Conservation (phyloP, 1,284 basidiomycete species). For the Moniliella sp. region DNA sequence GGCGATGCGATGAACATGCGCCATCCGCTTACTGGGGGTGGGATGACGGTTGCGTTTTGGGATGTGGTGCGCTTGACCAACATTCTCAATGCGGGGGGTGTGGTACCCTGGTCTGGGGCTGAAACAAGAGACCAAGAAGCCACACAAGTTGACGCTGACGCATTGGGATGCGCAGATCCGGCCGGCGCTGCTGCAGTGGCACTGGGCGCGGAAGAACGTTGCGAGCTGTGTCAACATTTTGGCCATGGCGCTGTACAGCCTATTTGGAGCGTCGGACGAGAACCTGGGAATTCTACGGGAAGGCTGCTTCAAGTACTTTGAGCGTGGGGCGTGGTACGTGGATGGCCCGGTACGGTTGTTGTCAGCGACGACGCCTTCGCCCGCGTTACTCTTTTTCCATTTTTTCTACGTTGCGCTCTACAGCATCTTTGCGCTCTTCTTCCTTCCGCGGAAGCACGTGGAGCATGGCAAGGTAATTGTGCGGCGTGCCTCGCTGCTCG, state of each 20-base stretch:
- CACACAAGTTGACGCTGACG: conserved; percentile 12
- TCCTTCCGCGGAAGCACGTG: conserved; percentile 11
- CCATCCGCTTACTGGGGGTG: conserved; percentile 76
- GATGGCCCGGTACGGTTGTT: conserved; percentile 50
- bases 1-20: conserved; percentile 99
- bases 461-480: not conserved
- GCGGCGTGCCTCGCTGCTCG: conserved; percentile 2
- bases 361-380: conserved; percentile 47
- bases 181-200: conserved; percentile 20
- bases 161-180: conserved; percentile 12
- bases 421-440: conserved; percentile 66
- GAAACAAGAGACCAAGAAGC: no score
- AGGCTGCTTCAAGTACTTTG: conserved; percentile 95
- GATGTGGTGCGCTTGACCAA: conserved; percentile 25
- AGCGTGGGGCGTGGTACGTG: conserved; percentile 69
- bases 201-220: conserved; percentile 26
- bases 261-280: conserved; percentile 39
- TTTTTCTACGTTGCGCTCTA: conserved; percentile 92
- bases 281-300: conserved; percentile 60
- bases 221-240: conserved; percentile 30
- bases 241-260: conserved; percentile 28
- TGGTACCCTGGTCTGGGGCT: no score
- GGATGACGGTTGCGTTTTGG: conserved; percentile 33
- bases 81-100: conserved; percentile 17
- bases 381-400: conserved; percentile 59